Evolutionary conservation across 2,329 filamentous ascomycete genomes (phyloP).

Genomic region (Paecilomyces dactylethromorphus): DNA sequence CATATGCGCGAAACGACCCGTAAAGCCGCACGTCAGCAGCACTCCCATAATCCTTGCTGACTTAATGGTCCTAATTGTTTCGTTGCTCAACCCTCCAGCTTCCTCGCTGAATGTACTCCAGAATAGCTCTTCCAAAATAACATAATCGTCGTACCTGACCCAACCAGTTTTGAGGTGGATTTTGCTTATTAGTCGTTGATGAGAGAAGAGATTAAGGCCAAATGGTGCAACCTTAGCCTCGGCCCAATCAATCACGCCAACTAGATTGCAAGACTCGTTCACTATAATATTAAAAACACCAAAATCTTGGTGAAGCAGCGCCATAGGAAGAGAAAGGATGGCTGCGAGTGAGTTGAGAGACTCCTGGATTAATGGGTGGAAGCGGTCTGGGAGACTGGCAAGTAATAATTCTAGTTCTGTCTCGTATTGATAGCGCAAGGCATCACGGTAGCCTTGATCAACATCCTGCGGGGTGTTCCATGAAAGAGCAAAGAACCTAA

Average conservation of each 20-base stretch:
- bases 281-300: conserved; percentile 35
- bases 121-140: conserved; percentile 21
- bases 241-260: conserved; percentile 39
- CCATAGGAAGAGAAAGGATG: conserved; percentile 34
- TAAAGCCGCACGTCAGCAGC: conserved; percentile 32
- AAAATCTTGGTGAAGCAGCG: conserved; percentile 36
- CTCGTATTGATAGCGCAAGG: conserved; percentile 18
- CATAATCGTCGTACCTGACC: conserved; percentile 28
- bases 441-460: conserved; percentile 15
- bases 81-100: conserved; percentile 18
- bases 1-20: conserved; percentile 31
- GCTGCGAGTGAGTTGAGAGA: conserved; percentile 23
- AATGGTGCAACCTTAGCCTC: conserved; percentile 37
- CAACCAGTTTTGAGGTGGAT: conserved; percentile 31
- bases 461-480: conserved; percentile 31
- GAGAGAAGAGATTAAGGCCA: conserved; percentile 31
- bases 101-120: conserved; percentile 26
- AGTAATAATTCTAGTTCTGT: conserved; percentile 26
- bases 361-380: conserved; percentile 24
- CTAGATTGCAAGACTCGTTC: conserved; percentile 30
- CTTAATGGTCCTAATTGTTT: conserved; percentile 21
- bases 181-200: conserved; percentile 26
- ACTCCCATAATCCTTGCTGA: conserved; percentile 27
- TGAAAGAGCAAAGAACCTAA: conserved; percentile 35
- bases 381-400: conserved; percentile 26